Base-by-base conservation (phyloP, 495 filamentous ascomycete species). In the Daldinia concentrica region DNA sequence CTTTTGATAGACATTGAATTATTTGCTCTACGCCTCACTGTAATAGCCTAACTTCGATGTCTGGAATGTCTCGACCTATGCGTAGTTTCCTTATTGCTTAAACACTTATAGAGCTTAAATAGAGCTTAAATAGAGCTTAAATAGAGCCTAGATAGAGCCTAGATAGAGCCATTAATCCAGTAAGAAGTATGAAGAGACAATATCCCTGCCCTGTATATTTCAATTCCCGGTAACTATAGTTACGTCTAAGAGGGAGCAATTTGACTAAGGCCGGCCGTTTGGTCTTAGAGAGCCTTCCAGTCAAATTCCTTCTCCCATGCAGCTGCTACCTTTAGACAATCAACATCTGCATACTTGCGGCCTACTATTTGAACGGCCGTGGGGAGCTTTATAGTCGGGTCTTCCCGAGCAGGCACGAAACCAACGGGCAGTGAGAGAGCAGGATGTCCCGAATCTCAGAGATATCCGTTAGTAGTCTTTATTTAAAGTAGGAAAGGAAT, bases 301-400 rank as follows among this genome's bases (percentile, higher is more conserved):
- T 86, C 76, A 70, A 78, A 81, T 29, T 74, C 73, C 39, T 71
- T 77, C 73, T 88, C 86, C 86, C 85, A 89, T 1, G 79, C 82
- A 54, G 83, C 81, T 3, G 84, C 85, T 56, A 81, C 84, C 60
- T 77, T 79, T 11, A 86, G 72, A 9, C 86, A 81, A 64, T 79
- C 83, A 37, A 78, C 72, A 58, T 88, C 86, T 17, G 81, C 79
- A 69, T 79, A 87, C 56, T 82, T 80, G 6, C 81, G 80, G 15
- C 86, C 86, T 34, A 87, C 82, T 64, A 89, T 84, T 76, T 89
- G 87, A 83, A 89, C 82, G 4, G 87, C 85, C 4, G 85, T 84
- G 2, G 87, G 87, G 43, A 89, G 67, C 71, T 80, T 81, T n/a
- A 87, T 69, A 3, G 72, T 67, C 0, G 74, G 60, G 56, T 85